Evolutionary conservation across 768 basidiomycete species (phyloP).

Genomic region (Mycena alexandri): DNA sequence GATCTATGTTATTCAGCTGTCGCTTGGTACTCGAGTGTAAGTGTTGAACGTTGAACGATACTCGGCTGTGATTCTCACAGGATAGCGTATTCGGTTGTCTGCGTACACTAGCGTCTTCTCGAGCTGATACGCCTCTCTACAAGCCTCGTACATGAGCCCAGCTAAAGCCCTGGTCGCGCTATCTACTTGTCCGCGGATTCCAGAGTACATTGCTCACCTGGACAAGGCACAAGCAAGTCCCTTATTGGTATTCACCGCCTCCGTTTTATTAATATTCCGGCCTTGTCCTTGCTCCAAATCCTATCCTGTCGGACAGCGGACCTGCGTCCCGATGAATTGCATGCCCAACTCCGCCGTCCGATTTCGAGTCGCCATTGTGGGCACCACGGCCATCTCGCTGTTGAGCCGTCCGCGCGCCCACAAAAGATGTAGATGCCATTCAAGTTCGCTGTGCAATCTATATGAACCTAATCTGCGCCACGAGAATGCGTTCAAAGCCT

Average conservation of each 20-base stretch:
- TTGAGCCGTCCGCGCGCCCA: slow-evolving; percentile 8
- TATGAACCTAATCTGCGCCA: not conserved
- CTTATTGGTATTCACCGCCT: slow-evolving; percentile 5
- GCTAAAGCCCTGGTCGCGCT: too few relatives aligned
- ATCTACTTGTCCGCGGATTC: not conserved
- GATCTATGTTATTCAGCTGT: not conserved
- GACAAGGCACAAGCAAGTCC: not conserved
- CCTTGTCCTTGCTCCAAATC: not conserved
- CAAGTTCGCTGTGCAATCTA: too few relatives aligned
- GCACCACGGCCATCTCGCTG: slow-evolving; percentile 11
- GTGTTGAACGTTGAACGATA: not conserved
- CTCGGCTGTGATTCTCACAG: not conserved
- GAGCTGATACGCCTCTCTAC: not conserved
- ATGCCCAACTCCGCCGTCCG: not conserved
- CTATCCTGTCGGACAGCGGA: not conserved
- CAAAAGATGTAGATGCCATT: not conserved
- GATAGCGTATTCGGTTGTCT: slow-evolving; percentile 3
- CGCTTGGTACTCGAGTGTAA: slow-evolving; percentile 1
- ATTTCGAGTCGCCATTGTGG: slow-evolving; percentile 20
- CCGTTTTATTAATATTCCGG: slow-evolving; percentile 4
- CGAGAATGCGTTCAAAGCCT: not conserved
- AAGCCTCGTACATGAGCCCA: not conserved
- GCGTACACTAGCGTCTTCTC: slow-evolving; percentile 1
- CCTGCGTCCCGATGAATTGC: not conserved
- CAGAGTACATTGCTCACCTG: not conserved